Conservation (phyloP, 768 basidiomycete species). For the Amanita jacksonii region DNA sequence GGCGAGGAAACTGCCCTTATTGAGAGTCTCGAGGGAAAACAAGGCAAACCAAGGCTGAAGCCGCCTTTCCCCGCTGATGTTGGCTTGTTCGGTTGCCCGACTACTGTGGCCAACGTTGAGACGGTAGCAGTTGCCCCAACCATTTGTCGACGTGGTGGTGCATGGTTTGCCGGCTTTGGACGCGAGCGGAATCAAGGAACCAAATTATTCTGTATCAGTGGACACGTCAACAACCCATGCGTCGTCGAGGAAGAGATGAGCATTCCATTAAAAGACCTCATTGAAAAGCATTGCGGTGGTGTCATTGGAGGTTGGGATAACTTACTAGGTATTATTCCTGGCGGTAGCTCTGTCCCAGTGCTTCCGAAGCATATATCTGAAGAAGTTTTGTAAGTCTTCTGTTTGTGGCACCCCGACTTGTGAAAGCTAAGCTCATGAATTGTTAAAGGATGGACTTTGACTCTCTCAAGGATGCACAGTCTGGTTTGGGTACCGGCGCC, state of each 20-base stretch:
- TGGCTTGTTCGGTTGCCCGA: constrained; percentile 93
- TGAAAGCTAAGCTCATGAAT: neutral
- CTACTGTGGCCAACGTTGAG: constrained; percentile 97
- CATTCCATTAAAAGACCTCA: constrained; percentile 84
- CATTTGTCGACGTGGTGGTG: constrained; percentile 79
- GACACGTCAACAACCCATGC: constrained; percentile 97
- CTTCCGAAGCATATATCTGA: constrained; percentile 75
- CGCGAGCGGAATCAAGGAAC: constrained; percentile 90
- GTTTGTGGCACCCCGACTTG: neutral
- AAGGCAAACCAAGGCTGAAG: constrained; percentile 95
- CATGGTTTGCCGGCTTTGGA: constrained; percentile 92
- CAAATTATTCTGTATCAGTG: constrained; percentile 94
- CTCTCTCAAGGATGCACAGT: constrained; percentile 90
- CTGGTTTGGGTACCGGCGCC: constrained; percentile 96
- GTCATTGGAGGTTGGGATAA: constrained; percentile 95
- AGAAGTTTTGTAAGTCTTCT: constrained; percentile 70
- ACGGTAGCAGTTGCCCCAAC: constrained; percentile 97
- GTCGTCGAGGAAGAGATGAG: constrained; percentile 99
- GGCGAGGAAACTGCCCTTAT: constrained; percentile 98
- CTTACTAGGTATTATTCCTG: constrained; percentile 91
- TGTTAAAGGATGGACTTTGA: constrained; percentile 87
- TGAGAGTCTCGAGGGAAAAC: constrained; percentile 95
- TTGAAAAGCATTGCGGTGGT: constrained; percentile 97
- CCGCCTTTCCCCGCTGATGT: constrained; percentile 99
- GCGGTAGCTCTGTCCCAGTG: constrained; percentile 91